Percentiles rank a stretch among this genome's conserved stretches.
phyloP scores from a whole-genome alignment of 306 rosid genomes.

The Prosopis cineraria region DNA sequence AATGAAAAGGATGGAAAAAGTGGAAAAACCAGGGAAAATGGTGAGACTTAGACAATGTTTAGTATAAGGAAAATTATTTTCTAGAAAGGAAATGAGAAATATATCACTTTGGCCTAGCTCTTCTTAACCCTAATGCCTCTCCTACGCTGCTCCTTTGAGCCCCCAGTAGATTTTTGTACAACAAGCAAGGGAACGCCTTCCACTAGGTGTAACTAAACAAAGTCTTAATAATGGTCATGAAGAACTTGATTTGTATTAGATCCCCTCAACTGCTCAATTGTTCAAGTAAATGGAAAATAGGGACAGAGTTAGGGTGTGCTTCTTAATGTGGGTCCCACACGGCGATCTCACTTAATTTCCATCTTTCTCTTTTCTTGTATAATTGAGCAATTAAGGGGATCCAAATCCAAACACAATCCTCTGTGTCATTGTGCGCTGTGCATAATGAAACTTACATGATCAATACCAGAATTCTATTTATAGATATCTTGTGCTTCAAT shows the following conservation, averaged over 20 bases:
- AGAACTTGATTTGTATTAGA: too few relatives aligned
- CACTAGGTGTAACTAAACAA: neutral
- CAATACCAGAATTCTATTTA: neutral
- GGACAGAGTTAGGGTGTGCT: too few relatives aligned
- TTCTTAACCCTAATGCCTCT: neutral
- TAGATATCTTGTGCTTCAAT: neutral
- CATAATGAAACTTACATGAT: neutral
- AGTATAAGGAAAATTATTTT: too few relatives aligned
- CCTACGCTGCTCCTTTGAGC: neutral
- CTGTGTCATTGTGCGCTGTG: neutral
- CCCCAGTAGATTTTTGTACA: neutral
- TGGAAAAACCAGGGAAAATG: too few relatives aligned
- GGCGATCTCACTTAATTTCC: neutral
- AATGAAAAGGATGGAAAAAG: too few relatives aligned
- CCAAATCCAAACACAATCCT: neutral
- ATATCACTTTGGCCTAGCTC: neutral
- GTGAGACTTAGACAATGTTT: too few relatives aligned
- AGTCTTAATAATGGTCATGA: neutral
- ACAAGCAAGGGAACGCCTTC: neutral
- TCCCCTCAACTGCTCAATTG: too few relatives aligned
- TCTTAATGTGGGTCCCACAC: neutral
- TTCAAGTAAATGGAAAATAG: too few relatives aligned
- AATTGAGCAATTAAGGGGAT: neutral
- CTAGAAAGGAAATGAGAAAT: too few relatives aligned
- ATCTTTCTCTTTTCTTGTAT: neutral